These are phyloP conservation scores for Pezicula rhizophila DNA, from an alignment of 2,329 filamentous ascomycete genomes.

Conservation along the genomic window DNA sequence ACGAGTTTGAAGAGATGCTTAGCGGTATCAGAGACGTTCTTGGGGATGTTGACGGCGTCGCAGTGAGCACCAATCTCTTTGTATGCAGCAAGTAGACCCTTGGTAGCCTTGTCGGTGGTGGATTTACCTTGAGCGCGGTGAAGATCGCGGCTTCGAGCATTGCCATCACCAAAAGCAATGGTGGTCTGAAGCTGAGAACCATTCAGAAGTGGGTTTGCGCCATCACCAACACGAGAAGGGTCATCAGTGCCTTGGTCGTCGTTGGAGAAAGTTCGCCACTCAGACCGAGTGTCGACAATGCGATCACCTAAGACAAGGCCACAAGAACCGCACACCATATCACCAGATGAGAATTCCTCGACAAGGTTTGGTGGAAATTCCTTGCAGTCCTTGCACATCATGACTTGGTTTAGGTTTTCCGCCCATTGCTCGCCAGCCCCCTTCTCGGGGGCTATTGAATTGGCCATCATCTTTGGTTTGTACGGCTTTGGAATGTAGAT, in stretches of 20 bases:
- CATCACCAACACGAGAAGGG: constrained; percentile 95
- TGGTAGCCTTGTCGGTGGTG: constrained; percentile 76
- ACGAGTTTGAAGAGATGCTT: constrained; percentile 95
- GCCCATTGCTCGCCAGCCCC: constrained; percentile 18
- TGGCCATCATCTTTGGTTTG: constrained; percentile 40
- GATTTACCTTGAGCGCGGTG: constrained; percentile 79
- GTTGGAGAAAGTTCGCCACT: constrained; percentile 98
- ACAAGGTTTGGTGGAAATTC: constrained; percentile 87
- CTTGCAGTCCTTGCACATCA: constrained; percentile 87
- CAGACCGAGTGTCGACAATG: constrained; percentile 90
- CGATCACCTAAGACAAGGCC: constrained; percentile 85
- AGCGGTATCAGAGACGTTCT: constrained; percentile 77
- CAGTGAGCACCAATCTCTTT: constrained; percentile 84
- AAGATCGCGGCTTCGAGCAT: constrained; percentile 65
- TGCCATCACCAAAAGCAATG: constrained; percentile 77
- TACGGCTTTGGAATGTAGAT: constrained; percentile 38
- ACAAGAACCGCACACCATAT: constrained; percentile 88
- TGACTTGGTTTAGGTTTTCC: constrained; percentile 78
- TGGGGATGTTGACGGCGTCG: constrained; percentile 76
- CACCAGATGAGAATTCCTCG: constrained; percentile 86
- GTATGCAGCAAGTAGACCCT: constrained; percentile 73
- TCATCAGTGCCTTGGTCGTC: constrained; percentile 96
- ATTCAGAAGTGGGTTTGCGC: constrained; percentile 81
- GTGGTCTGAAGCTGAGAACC: constrained; percentile 83
- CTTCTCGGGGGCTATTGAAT: constrained; percentile 24